Percentiles rank a stretch among this genome's conserved stretches.
These are phyloP conservation scores for Dioscorea alata DNA, from an alignment of 106 monocot genomes.

Conservation along the genomic window DNA sequence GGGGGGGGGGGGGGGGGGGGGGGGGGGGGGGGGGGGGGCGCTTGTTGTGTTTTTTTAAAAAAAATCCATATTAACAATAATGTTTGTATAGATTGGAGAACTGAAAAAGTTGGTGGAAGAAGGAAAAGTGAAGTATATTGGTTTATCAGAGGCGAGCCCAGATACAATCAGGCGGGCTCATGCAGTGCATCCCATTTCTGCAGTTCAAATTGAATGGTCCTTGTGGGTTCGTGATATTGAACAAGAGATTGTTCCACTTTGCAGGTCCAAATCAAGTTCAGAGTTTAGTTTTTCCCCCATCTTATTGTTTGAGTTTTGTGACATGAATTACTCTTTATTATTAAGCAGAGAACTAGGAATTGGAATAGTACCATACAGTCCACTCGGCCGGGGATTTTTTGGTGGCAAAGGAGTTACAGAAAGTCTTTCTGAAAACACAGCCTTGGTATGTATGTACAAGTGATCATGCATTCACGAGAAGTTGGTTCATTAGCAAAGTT, in stretches of 20 bases:
- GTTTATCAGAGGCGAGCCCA: conserved; percentile 74
- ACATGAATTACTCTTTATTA: neutral
- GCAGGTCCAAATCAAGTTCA: conserved; percentile 21
- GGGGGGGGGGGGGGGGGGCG: no score
- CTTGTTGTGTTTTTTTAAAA: no score
- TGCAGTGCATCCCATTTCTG: conserved; percentile 73
- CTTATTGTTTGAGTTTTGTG: neutral
- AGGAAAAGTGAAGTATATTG: conserved; percentile 75
- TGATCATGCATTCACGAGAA: no score
- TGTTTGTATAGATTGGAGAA: conserved; percentile 24
- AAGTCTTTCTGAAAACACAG: no score
- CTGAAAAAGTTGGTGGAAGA: conserved; percentile 54
- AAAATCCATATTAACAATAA: no score
- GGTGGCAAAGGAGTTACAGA: no score
- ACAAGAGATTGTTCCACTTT: conserved; percentile 50
- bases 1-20: no score
- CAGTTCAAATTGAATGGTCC: conserved; percentile 88
- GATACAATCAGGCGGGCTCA: conserved; percentile 80
- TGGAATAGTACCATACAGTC: conserved; percentile 69
- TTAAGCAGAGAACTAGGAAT: conserved; percentile 53
- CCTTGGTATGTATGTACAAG: no score
- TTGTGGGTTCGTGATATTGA: no score
- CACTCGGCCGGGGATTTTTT: no score
- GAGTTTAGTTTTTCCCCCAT: neutral
- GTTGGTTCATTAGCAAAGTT: no score